phyloP scores from a whole-genome alignment of 495 filamentous ascomycete genomes.

The Amphirosellinia nigrospora region DNA sequence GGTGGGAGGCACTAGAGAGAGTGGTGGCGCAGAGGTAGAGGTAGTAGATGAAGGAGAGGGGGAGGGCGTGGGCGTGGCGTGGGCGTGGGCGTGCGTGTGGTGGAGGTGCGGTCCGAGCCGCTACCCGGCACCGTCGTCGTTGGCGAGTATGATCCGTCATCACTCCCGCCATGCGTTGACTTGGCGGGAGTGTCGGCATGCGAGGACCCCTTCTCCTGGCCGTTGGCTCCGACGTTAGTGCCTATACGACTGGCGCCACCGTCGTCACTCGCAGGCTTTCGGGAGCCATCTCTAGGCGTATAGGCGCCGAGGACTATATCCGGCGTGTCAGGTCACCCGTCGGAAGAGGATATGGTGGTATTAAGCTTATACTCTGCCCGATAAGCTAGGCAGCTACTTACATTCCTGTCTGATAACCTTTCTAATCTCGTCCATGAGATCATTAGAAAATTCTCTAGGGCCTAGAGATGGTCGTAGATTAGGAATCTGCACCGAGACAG shows the following conservation, averaged over 20 bases:
- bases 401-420: constrained; percentile 38
- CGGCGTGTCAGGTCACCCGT: constrained; percentile 17
- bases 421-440: constrained; percentile 33
- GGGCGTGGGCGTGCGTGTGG: not conserved
- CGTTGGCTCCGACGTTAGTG: not conserved
- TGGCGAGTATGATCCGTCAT: constrained; percentile 6
- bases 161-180: constrained; percentile 5
- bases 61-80: not conserved
- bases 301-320: constrained; percentile 30
- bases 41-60: constrained; percentile 11
- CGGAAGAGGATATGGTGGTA: not conserved
- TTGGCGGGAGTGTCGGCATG: not conserved
- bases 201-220: constrained; percentile 10
- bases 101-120: constrained; percentile 7
- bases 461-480: constrained; percentile 1
- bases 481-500: not conserved
- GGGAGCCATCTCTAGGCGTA: constrained; percentile 8
- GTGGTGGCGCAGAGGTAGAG: not conserved
- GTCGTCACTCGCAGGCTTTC: not conserved
- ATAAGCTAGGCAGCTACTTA: constrained; percentile 14
- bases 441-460: constrained; percentile 1
- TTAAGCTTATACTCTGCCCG: constrained; percentile 23
- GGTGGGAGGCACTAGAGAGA: not conserved
- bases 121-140: not conserved
- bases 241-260: not conserved